A percentile compares a stretch with the other conserved stretches of the same genome.
phyloP scores from a whole-genome alignment of 2,329 filamentous ascomycete species.

The Dendrostoma leiphaemia region DNA sequence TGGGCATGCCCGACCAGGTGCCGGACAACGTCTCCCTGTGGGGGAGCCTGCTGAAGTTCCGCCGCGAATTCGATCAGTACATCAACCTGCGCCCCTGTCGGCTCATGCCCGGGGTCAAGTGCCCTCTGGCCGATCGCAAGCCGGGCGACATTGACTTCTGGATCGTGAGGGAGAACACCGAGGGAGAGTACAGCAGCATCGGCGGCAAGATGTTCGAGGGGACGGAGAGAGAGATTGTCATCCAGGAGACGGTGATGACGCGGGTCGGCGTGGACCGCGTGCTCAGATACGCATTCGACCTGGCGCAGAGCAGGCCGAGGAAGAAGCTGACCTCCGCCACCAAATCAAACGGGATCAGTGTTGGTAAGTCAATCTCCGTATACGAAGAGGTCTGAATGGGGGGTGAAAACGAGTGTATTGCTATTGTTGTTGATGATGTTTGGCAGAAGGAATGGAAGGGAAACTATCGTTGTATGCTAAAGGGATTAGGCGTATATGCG shows the following conservation, averaged over 20 bases:
- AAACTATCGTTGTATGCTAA: too few species aligned
- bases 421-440: too few species aligned
- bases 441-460: too few species aligned
- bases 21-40: slow-evolving; percentile 68
- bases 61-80: slow-evolving; percentile 66
- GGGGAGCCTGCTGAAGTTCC: slow-evolving; percentile 65
- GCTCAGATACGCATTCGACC: slow-evolving; percentile 61
- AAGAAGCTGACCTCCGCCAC: slow-evolving; percentile 63
- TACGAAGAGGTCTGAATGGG: too few species aligned
- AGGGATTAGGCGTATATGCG: too few species aligned
- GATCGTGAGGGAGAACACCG: slow-evolving; percentile 63
- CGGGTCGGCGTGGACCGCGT: slow-evolving; percentile 56
- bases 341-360: slow-evolving; percentile 64
- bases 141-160: slow-evolving; percentile 63
- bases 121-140: slow-evolving; percentile 51
- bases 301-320: slow-evolving; percentile 50
- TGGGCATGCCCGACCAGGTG: slow-evolving; percentile 53
- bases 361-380: too few species aligned
- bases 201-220: slow-evolving; percentile 59
- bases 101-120: slow-evolving; percentile 58
- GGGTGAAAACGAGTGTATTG: too few species aligned
- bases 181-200: slow-evolving; percentile 63
- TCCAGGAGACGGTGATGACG: slow-evolving; percentile 61
- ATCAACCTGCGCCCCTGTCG: slow-evolving; percentile 66
- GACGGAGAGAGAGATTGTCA: slow-evolving; percentile 56